phyloP scores from a whole-genome alignment of 345 rosid genomes.

The Excoecaria agallocha region DNA sequence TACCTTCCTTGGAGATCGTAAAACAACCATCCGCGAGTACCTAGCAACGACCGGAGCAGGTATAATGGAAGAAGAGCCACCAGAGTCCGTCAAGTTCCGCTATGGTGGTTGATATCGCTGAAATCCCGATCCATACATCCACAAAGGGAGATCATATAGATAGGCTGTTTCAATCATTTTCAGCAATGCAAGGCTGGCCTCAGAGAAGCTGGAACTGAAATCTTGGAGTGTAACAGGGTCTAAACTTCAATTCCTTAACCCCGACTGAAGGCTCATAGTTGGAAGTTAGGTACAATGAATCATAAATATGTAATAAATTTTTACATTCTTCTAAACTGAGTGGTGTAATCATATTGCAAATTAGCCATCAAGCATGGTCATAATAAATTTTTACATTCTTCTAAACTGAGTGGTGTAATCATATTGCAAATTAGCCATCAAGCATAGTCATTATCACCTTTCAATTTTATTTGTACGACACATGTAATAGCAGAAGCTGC shows the following conservation, averaged over 20 bases:
- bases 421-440: no score
- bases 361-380: not conserved
- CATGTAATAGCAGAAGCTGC: no score
- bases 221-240: not conserved
- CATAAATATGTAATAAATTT: not conserved
- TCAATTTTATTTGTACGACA: not conserved
- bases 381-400: no score
- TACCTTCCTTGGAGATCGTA: constrained; percentile 70
- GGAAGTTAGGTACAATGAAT: not conserved
- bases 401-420: no score
- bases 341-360: no score
- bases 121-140: not conserved
- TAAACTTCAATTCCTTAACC: not conserved
- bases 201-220: not conserved
- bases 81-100: constrained; percentile 65
- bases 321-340: not conserved
- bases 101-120: constrained; percentile 61
- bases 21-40: constrained; percentile 60
- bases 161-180: not conserved
- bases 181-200: not conserved
- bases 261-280: not conserved
- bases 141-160: not conserved
- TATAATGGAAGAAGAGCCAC: constrained; percentile 91
- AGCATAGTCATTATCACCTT: no score
- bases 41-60: constrained; percentile 68